Conservation (phyloP, 164 flowering plant species). For the Vitis cinerea region DNA sequence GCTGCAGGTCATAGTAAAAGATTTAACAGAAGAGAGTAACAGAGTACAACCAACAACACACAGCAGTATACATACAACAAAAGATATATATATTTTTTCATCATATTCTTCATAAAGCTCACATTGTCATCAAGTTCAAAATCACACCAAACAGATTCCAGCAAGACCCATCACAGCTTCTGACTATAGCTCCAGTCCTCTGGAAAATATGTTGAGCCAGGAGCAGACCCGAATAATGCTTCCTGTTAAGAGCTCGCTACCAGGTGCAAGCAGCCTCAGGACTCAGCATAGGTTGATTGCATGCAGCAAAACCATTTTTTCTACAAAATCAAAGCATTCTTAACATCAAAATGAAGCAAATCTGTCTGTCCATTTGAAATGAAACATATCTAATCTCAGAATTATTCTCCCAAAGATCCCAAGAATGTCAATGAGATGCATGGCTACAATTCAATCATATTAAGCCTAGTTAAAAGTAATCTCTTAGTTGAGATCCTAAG, state of each 20-base stretch:
- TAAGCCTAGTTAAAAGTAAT: no score
- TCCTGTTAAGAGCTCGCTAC: neutral
- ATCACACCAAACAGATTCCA: constrained; percentile 18
- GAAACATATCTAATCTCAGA: no score
- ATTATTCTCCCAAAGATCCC: no score
- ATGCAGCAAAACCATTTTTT: constrained; percentile 48
- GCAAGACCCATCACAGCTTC: constrained; percentile 29
- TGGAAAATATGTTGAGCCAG: constrained; percentile 13
- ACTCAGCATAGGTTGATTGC: constrained; percentile 22
- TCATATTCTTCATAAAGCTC: constrained; percentile 1
- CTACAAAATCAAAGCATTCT: constrained; percentile 22
- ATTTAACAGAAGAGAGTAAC: neutral
- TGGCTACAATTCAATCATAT: no score
- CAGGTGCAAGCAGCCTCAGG: constrained; percentile 11
- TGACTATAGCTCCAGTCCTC: constrained; percentile 34
- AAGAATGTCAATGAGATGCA: no score
- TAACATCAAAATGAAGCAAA: no score
- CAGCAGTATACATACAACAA: neutral
- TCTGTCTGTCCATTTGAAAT: no score
- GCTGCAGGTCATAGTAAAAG: neutral
- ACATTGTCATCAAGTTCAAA: constrained; percentile 6
- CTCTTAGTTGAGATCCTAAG: no score
- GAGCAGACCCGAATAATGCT: constrained; percentile 1
- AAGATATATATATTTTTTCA: neutral
- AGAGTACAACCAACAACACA: neutral